phyloP scores from a whole-genome alignment of 2,329 filamentous ascomycete genomes.

The Xylaria sp. region DNA sequence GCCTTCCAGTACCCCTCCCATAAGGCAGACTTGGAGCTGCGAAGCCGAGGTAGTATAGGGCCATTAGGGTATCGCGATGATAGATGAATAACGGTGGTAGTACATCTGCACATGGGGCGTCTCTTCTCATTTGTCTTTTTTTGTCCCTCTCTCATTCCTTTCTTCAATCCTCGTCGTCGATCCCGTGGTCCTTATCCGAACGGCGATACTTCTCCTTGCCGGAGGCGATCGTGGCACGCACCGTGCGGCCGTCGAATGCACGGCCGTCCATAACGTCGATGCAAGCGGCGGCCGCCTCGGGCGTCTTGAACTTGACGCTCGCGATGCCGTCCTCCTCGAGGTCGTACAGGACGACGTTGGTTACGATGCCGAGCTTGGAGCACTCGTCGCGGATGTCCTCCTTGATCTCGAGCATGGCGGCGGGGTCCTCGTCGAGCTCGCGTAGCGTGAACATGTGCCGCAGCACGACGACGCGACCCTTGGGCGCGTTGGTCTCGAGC shows the following conservation, averaged over 20 bases:
- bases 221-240: constrained; percentile 76
- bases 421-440: constrained; percentile 86
- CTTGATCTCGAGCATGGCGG: constrained; percentile 88
- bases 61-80: constrained; percentile 15
- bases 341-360: constrained; percentile 91
- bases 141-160: not conserved
- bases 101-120: constrained; percentile 15
- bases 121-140: constrained; percentile 3
- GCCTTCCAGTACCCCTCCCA: not conserved
- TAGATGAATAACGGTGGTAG: constrained; percentile 14
- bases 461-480: constrained; percentile 85
- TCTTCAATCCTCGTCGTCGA: constrained; percentile 39
- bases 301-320: constrained; percentile 81
- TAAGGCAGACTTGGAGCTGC: not conserved
- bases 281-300: constrained; percentile 76
- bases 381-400: constrained; percentile 94
- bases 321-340: constrained; percentile 85
- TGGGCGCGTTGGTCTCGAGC: constrained; percentile 62
- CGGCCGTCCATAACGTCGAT: constrained; percentile 81
- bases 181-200: constrained; percentile 63
- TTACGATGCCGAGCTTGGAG: constrained; percentile 84
- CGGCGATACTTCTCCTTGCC: constrained; percentile 79
- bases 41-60: not conserved
- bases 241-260: constrained; percentile 76
- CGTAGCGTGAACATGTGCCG: constrained; percentile 92